Evolutionary conservation across 1,139 yeast species (phyloP), one percentile per base, ranked within the genome.

Genomic region (Blastobotrys apis): DNA sequence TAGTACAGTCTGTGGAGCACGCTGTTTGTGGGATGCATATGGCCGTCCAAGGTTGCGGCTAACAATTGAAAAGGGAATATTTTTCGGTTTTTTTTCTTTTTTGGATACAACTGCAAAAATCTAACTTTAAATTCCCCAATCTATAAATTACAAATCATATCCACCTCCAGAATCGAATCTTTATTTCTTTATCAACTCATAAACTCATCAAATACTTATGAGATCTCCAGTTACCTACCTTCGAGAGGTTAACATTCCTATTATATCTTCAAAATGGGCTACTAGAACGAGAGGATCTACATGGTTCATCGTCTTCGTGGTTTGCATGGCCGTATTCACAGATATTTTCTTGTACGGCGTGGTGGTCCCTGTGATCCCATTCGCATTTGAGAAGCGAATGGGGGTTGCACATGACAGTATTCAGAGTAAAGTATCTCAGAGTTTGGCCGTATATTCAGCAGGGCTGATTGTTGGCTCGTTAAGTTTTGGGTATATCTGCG

Each of bases 331-430:
- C 1, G 55, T 59, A 4, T 64, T 65, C 49, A 59, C 66, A 3
- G 68, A 64, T 44, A 50, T 59, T 2, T 63, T 64, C 40, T 51
- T 64, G 22, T 64, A 65, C 46, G 55, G 64, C 21, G 48, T 63
- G 17, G 53, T 66, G 26, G 58, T 65, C 5, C 70, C 70, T 1
- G 62, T 66, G 4, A 51, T 64, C 6, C 69, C 70, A 6, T 65
- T 54, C 48, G 65, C 65, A 9, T 55, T 66, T 21, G 52, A 46
- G 16, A 20, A 45, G 4, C 57, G 61, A 5, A 53, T 65, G 54
- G 60, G 60, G 9, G 55, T 64, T 2, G 27, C 56, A 2, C 50
- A 48, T 20, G 52, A 48, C n/a, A 39, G 47, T 5, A 57, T 65
- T n/a, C 68, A 66, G 47, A 38, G 37, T n/a, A 49, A 53, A 43